phyloP scores from a whole-genome alignment of 306 rosid genomes.

The Crotalaria pallida region DNA sequence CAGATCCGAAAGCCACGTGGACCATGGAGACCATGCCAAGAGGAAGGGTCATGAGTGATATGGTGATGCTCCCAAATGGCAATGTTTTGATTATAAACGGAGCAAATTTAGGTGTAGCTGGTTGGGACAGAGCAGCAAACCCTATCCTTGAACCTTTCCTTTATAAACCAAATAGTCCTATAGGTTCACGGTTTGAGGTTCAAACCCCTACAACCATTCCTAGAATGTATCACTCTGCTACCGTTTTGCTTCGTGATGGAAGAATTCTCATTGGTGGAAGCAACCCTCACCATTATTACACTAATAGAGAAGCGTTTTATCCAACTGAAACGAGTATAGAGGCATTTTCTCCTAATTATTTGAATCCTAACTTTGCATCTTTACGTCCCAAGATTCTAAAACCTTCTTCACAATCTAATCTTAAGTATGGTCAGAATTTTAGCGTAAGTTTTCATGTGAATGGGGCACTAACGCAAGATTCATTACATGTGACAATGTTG shows the following conservation, averaged over 20 bases:
- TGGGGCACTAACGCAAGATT: neutral
- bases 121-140: conserved; percentile 29
- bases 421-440: conserved; percentile 19
- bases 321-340: conserved; percentile 50
- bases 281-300: conserved; percentile 39
- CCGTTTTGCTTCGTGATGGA: conserved; percentile 56
- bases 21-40: conserved; percentile 54
- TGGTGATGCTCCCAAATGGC: conserved; percentile 58
- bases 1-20: conserved; percentile 53
- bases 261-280: conserved; percentile 68
- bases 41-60: conserved; percentile 57
- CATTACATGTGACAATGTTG: conserved; percentile 36
- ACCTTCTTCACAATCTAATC: neutral
- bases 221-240: conserved; percentile 65
- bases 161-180: conserved; percentile 24
- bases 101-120: conserved; percentile 36
- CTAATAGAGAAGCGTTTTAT: conserved; percentile 26
- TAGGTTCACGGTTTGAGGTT: conserved; percentile 36
- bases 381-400: conserved; percentile 29
- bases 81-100: conserved; percentile 66
- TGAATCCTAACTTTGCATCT: conserved; percentile 19
- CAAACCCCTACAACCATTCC: conserved; percentile 37
- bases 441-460: conserved; percentile 7
- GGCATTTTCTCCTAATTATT: conserved; percentile 37
- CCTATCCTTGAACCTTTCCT: conserved; percentile 44